Conservation (phyloP, 805 yeast species). For the Candida fluviatilis region DNA sequence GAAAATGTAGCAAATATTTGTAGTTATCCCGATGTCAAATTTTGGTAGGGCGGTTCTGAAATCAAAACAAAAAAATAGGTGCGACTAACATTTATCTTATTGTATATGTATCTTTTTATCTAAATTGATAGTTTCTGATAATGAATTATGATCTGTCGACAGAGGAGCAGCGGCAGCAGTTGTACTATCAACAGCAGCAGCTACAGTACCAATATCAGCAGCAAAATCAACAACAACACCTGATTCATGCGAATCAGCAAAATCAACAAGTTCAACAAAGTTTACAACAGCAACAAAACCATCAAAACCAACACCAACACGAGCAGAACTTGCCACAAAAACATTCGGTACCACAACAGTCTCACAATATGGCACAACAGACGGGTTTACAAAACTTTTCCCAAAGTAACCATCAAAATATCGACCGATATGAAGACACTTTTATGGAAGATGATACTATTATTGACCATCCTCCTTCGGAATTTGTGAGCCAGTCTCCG, state of each 20-base stretch:
- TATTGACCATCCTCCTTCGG: constrained; percentile 11
- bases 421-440: constrained; percentile 19
- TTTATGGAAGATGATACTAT: constrained; percentile 41
- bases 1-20: too few species aligned
- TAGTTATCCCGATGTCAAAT: not conserved
- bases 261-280: constrained; percentile 15
- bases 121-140: not conserved
- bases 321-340: too few species aligned
- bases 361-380: constrained; percentile 4
- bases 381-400: constrained; percentile 2
- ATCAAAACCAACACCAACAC: constrained; percentile 10
- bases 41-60: not conserved
- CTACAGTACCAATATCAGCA: constrained; percentile 15
- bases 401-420: not conserved
- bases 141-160: constrained; percentile 28
- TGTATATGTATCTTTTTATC: not conserved
- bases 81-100: not conserved
- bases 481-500: constrained; percentile 9
- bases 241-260: constrained; percentile 10
- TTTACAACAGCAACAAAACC: constrained; percentile 9
- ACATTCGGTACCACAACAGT: too few species aligned
- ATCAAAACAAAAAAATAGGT: not conserved
- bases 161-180: constrained; percentile 29
- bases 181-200: constrained; percentile 22
- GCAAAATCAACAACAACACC: constrained; percentile 11